Evolutionary conservation across 2,329 filamentous ascomycete species (phyloP).

Genomic region (Diaporthe australafricana): DNA sequence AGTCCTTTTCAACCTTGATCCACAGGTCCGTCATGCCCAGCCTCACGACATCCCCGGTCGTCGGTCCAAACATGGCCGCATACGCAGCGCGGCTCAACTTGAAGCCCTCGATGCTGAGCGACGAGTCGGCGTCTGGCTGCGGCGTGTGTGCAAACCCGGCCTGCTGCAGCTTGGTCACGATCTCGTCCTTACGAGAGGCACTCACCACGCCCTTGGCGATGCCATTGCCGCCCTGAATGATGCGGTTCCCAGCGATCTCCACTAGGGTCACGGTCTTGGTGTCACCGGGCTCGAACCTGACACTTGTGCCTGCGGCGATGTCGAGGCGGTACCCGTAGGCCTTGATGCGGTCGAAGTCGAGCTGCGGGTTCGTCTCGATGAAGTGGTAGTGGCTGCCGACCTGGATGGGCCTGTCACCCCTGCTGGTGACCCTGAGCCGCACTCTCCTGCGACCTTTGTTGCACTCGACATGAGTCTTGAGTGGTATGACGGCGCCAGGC

Average conservation of each 20-base stretch:
- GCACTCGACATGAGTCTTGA: slow-evolving; percentile 75
- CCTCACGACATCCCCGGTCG: slow-evolving; percentile 85
- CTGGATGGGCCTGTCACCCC: slow-evolving; percentile 90
- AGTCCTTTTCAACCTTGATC: slow-evolving; percentile 89
- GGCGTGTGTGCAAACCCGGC: slow-evolving; percentile 84
- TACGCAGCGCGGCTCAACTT: slow-evolving; percentile 85
- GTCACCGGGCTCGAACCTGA: slow-evolving; percentile 94
- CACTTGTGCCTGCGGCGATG: slow-evolving; percentile 89
- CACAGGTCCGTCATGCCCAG: slow-evolving; percentile 88
- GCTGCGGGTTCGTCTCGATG: slow-evolving; percentile 90
- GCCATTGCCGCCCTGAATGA: slow-evolving; percentile 87
- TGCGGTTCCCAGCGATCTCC: slow-evolving; percentile 82
- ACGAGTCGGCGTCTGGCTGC: slow-evolving; percentile 68
- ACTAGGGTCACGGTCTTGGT: slow-evolving; percentile 90
- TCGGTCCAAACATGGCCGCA: slow-evolving; percentile 91
- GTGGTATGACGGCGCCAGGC: slow-evolving; percentile 83
- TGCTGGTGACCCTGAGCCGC: slow-evolving; percentile 81
- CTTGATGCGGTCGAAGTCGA: slow-evolving; percentile 86
- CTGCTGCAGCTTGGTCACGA: slow-evolving; percentile 74
- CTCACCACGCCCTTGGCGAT: slow-evolving; percentile 82
- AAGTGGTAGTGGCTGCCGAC: slow-evolving; percentile 97
- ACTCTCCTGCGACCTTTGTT: slow-evolving; percentile 82
- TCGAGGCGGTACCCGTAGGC: slow-evolving; percentile 90
- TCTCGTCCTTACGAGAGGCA: slow-evolving; percentile 69
- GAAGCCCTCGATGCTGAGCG: slow-evolving; percentile 68